Evolutionary conservation across 805 yeast genomes (phyloP), one percentile per base, ranked within the genome.

Genomic region (Zygotorulaspora chibaensis): DNA sequence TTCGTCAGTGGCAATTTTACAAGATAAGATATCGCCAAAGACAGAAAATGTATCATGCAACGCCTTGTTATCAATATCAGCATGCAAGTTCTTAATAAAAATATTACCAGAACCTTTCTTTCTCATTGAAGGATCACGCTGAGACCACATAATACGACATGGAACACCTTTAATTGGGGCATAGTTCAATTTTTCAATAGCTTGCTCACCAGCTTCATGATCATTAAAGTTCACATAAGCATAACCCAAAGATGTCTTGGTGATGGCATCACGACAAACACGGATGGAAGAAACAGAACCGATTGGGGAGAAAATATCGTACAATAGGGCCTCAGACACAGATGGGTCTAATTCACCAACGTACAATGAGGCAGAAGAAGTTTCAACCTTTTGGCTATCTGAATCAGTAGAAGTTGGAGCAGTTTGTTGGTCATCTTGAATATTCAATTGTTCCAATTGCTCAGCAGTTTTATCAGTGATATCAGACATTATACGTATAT

Each of bases 141-240:
- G 98, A 58, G 97, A 89, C 97, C 98, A 89, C 98, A 93, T 93
- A 76, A 93, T 91, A 74, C 99, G 88, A 76, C 97, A 89, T 63
- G 96, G 89, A 66, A 84, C 87, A 66, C 96, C 97, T 72, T 90
- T 90, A 74, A 93, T 83, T 63, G 81, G 81, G 49, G 89, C 73
- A 78, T 93, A 93, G 87, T 91, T 93, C 73, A 93, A 81, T 73
- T 88, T 93, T 68, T 89, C 95, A 69, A 93, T 76, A 53, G 99
- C 99, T 66, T 79, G 83, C 74, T 84, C 89, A 66, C 96, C 98
- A 66, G 93, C 97, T 54, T 78, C 86, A 58, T 78, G 73, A 70
- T 83, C 81, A 75, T 84, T 89, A 83, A 76, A 93, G 84, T 93
- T 93, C 64, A 93, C 96, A 75, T 93, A 93, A 63, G 96, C 99